phyloP scores from a whole-genome alignment of 1,284 basidiomycete species.

The Sparassis latifolia region DNA sequence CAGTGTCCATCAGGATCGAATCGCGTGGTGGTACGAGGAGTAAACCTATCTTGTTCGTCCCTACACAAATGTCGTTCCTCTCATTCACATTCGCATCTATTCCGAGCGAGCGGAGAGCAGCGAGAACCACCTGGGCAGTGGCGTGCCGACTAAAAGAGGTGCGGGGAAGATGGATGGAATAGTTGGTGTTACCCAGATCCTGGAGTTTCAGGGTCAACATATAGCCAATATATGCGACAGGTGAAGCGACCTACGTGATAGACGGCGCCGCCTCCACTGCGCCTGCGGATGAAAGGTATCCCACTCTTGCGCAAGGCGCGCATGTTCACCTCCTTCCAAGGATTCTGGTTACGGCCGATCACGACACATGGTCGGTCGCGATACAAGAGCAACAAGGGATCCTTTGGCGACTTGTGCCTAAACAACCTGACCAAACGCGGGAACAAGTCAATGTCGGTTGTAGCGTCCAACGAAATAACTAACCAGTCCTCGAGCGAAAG shows the following conservation, averaged over 20 bases:
- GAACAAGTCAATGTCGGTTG: not conserved
- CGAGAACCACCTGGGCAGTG: constrained; percentile 75
- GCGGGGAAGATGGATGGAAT: constrained; percentile 88
- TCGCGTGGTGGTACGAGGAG: constrained; percentile 13
- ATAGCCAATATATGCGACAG: not conserved
- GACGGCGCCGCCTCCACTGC: constrained; percentile 96
- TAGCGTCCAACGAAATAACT: constrained; percentile 16
- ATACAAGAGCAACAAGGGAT: constrained; percentile 83
- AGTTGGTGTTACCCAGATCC: constrained; percentile 98
- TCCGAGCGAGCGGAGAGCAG: constrained; percentile 72
- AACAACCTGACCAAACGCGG: constrained; percentile 65
- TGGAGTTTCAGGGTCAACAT: constrained; percentile 26
- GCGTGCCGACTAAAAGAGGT: constrained; percentile 73
- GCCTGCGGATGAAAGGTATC: constrained; percentile 79
- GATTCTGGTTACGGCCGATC: constrained; percentile 96
- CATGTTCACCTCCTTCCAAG: constrained; percentile 95
- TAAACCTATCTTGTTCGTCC: constrained; percentile 75
- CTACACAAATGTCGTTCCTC: constrained; percentile 86
- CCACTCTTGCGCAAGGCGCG: constrained; percentile 39
- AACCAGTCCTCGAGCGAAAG: constrained; percentile 92
- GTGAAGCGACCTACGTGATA: constrained; percentile 73
- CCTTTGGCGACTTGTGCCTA: constrained; percentile 57
- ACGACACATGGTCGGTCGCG: constrained; percentile 88
- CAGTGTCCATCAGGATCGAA: too few species aligned
- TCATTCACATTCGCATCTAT: constrained; percentile 80